phyloP scores from a whole-genome alignment of 108 stramenopile species.

The Hondaea fermentalgiana region DNA sequence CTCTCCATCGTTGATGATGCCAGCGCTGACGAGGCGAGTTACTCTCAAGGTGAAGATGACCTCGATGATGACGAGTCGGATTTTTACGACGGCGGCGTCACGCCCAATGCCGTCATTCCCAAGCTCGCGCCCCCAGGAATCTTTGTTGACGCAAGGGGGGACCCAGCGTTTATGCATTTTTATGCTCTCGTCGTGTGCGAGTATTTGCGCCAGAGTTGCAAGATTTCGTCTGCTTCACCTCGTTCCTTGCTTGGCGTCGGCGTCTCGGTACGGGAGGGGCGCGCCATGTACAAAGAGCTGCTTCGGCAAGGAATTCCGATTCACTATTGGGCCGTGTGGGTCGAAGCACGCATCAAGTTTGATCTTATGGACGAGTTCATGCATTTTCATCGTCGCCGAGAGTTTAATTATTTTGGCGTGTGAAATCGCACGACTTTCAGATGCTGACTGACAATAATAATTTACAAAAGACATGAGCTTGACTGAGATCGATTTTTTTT shows the following conservation, averaged over 20 bases:
- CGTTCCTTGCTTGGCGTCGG: background rate
- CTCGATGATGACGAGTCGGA: background rate
- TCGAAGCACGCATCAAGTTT: background rate
- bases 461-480: background rate
- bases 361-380: background rate
- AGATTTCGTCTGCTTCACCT: background rate
- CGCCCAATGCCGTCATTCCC: background rate
- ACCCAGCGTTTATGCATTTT: background rate
- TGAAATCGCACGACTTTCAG: background rate
- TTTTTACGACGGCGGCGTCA: background rate
- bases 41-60: background rate
- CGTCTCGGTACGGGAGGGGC: background rate
- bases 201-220: slow-evolving; percentile 8
- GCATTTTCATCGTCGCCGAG: background rate
- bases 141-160: background rate
- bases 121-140: background rate
- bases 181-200: background rate
- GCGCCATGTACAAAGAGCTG: background rate
- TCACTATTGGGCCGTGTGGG: background rate
- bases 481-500: background rate
- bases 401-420: background rate
- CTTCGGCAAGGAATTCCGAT: background rate
- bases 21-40: no score
- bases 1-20: no score
- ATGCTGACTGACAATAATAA: background rate